These are phyloP conservation scores for Solioccasus polychromus DNA, from an alignment of 768 basidiomycete genomes.

Conservation along the genomic window DNA sequence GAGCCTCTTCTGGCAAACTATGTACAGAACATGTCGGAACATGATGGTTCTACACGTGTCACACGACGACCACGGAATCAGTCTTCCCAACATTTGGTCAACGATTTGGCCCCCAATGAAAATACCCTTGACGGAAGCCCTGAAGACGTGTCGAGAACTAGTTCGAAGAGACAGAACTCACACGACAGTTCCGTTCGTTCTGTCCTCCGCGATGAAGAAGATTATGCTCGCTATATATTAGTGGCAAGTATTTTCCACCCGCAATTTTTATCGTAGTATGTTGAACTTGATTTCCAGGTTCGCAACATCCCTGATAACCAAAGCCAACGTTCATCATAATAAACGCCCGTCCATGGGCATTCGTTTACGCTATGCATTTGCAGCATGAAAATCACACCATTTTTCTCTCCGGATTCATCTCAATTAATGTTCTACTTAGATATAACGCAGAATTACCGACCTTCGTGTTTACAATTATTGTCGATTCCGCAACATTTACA, in stretches of 20 bases:
- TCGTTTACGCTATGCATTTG: constrained; percentile 11
- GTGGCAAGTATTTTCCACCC: constrained; percentile 38
- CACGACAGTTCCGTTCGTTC: constrained; percentile 19
- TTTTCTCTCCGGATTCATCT: constrained; percentile 1
- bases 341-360: background rate
- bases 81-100: constrained; percentile 5
- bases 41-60: constrained; percentile 8
- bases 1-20: constrained; percentile 58
- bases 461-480: constrained; percentile 10
- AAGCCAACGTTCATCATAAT: constrained; percentile 32
- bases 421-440: constrained; percentile 18
- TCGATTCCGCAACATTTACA: constrained; percentile 14
- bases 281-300: constrained; percentile 39
- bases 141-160: constrained; percentile 23
- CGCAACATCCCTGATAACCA: constrained; percentile 51
- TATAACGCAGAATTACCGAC: constrained; percentile 8
- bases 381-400: background rate
- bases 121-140: constrained; percentile 25
- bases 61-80: constrained; percentile 32
- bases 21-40: constrained; percentile 27
- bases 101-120: background rate
- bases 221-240: constrained; percentile 55
- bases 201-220: constrained; percentile 49
- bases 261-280: background rate
- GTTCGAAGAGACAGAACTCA: constrained; percentile 19